Evolutionary conservation across 176 grass and related monocot genomes (phyloP), one percentile per base, ranked within the genome.

Genomic region (Ampelocalamus luodianensis): DNA sequence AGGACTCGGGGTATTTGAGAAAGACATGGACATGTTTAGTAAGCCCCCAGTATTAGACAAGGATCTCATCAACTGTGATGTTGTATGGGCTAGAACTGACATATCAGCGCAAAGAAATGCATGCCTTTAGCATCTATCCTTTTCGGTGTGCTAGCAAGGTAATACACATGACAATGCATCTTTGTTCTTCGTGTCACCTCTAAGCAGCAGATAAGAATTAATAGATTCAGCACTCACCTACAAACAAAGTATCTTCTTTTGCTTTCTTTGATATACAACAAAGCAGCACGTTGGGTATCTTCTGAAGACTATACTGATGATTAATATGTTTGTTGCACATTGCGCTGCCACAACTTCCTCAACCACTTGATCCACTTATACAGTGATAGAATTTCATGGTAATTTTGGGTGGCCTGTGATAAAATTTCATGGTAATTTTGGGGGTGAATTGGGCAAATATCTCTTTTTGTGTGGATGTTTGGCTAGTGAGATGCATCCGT

Each of bases 401-500:
- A 34, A 74, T 85, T 73, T 73, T 53, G 3, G 76, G 3, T 34
- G 32, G 51, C 12, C 11, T 50, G 17, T 23, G 34, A 36, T 46
- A 66, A 7, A 64, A 56, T 37, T 10, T 18, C 48, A 0, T 15
- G 13, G 61, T 71, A 34, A 74, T 85, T 26, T 73, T 53, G 3
- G 76, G 16, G 38, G 22, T 22, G 43, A 60, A 42, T 77, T 14
- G 14, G 53, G 17, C 49, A 70, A 38, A 38, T 68, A 12, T 77
- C 56, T 77, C 4, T 71, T 34, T 64, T 22, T 16, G 6, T 68
- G 20, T 82, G 45, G 22, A 63, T 36, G 34, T 58, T 50, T 79
- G 59, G 68, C 68, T 43, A 75, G 87, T 88, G 53, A 79, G 26
- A 66, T 74, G 32, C 40, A 40, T 65, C 4, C 65, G 45, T 42